Evolutionary conservation across 768 basidiomycete species (phyloP).

Genomic region (Boletus eberwhitei): DNA sequence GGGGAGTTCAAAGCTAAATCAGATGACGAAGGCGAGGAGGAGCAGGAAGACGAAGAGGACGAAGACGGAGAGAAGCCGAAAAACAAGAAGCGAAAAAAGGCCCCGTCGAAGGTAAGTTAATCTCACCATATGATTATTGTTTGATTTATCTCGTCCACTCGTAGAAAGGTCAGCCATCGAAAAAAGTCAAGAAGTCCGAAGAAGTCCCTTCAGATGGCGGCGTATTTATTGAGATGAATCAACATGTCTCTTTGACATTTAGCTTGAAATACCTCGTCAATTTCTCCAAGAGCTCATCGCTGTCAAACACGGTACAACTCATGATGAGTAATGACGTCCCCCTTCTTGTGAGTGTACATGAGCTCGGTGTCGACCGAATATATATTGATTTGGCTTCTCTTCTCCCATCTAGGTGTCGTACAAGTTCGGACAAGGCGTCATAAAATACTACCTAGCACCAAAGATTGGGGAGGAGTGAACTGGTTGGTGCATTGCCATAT

Average conservation of each 20-base stretch:
- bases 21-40: constrained; percentile 46
- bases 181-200: constrained; percentile 57
- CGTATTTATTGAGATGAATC: constrained; percentile 85
- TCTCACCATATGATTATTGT: background rate
- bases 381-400: background rate
- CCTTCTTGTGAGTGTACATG: constrained; percentile 56
- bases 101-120: constrained; percentile 43
- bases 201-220: constrained; percentile 53
- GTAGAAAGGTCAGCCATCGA: constrained; percentile 41
- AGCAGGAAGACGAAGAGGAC: constrained; percentile 50
- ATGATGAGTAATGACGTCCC: constrained; percentile 94
- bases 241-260: constrained; percentile 89
- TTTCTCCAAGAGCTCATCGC: constrained; percentile 84
- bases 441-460: constrained; percentile 94
- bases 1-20: constrained; percentile 42
- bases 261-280: constrained; percentile 96
- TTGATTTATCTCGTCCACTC: background rate
- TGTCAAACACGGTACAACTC: constrained; percentile 71
- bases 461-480: constrained; percentile 85
- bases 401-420: constrained; percentile 65
- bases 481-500: background rate
- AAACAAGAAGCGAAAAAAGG: constrained; percentile 70
- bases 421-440: constrained; percentile 82
- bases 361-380: background rate
- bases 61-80: constrained; percentile 49